phyloP scores from a whole-genome alignment of 73 alveolate species.

The Paramecium bursaria region DNA sequence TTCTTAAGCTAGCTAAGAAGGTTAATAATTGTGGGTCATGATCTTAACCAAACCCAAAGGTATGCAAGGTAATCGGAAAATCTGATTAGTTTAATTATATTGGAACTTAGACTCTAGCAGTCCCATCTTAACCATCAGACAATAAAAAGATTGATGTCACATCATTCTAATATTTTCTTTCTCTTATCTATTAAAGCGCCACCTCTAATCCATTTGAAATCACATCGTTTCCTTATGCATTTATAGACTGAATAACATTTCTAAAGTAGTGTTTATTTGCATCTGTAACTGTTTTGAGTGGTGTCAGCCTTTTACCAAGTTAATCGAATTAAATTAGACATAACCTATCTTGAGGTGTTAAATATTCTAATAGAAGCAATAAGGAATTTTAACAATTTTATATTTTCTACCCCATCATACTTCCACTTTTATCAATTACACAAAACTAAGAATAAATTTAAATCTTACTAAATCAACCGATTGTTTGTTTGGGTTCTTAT shows the following conservation, averaged over 20 bases:
- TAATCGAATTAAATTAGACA: constrained; percentile 68
- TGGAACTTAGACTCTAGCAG: neutral
- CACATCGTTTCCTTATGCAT: constrained; percentile 73
- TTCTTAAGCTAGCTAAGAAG: constrained; percentile 69
- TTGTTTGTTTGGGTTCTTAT: no score
- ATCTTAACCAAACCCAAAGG: constrained; percentile 24
- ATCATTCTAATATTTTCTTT: constrained; percentile 68
- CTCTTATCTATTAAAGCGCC: constrained; percentile 64
- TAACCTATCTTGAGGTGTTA: constrained; percentile 70
- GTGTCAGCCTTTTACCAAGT: constrained; percentile 54
- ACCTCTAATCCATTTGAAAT: constrained; percentile 70
- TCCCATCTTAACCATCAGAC: constrained; percentile 81
- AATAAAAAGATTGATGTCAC: constrained; percentile 74
- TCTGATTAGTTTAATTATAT: neutral
- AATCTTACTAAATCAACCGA: no score
- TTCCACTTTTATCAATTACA: constrained; percentile 81
- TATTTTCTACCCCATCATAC: constrained; percentile 77
- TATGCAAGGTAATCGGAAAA: constrained; percentile 34
- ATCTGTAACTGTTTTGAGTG: constrained; percentile 69
- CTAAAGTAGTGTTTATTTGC: constrained; percentile 57
- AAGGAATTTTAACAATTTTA: constrained; percentile 71
- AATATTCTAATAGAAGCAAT: constrained; percentile 53
- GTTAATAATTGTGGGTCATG: constrained; percentile 59
- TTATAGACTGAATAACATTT: constrained; percentile 50
- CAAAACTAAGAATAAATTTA: no score